Conservation (phyloP, 352 stramenopile species). For the Phytophthora constricta region DNA sequence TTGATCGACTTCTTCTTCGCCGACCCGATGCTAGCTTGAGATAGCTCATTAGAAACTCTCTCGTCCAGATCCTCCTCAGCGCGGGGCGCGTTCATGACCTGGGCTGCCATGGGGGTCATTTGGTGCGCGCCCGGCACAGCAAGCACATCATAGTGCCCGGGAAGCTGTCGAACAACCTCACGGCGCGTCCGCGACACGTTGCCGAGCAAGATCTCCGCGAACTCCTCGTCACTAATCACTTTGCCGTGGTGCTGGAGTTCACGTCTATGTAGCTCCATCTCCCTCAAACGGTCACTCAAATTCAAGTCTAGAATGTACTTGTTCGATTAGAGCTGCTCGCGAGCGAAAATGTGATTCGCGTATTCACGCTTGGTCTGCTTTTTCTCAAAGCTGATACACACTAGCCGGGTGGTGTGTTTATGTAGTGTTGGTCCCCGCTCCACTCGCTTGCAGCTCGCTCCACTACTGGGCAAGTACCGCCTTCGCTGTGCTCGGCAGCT, state of each 20-base stretch:
- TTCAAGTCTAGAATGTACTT: background rate
- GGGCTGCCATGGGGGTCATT: background rate
- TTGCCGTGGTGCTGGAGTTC: slow-evolving; percentile 8
- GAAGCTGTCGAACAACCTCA: slow-evolving; percentile 1
- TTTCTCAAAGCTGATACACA: slow-evolving; percentile 8
- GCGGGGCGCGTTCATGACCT: slow-evolving; percentile 4
- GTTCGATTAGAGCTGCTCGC: background rate
- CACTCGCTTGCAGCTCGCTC: too few species aligned
- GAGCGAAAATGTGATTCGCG: slow-evolving; percentile 15
- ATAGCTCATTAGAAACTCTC: background rate
- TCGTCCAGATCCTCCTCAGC: slow-evolving; percentile 1
- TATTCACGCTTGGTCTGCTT: slow-evolving; percentile 21
- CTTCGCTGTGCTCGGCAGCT: too few species aligned
- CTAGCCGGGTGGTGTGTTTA: too few species aligned
- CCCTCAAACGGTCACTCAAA: slow-evolving; percentile 3
- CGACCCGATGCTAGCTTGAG: background rate
- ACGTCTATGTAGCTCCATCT: slow-evolving; percentile 3
- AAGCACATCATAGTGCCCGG: slow-evolving; percentile 6
- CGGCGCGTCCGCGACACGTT: slow-evolving; percentile 1
- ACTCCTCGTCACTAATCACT: slow-evolving; percentile 5
- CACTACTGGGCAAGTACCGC: too few species aligned
- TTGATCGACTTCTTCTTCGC: background rate
- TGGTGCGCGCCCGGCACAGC: background rate
- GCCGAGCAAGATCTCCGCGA: slow-evolving; percentile 5
- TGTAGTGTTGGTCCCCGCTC: too few species aligned